Base-by-base conservation (phyloP, 139 green algal genomes). In the Volvox reticuliferus region DNA sequence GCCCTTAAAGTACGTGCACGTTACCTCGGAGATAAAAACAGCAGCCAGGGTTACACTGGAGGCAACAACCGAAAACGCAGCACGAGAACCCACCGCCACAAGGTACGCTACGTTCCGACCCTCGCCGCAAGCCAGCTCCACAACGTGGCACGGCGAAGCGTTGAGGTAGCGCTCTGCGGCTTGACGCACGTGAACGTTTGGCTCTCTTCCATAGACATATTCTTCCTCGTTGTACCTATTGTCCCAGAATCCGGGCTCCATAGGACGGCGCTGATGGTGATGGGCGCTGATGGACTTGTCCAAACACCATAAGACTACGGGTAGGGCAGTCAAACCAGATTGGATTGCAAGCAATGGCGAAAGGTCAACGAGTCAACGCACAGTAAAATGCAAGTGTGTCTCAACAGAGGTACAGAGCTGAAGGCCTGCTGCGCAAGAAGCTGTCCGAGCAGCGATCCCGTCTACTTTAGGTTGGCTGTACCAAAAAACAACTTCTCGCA, bases 121-220 rank as follows among this genome's bases (percentile, higher is more conserved):
- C 35, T 92, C 89, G 13, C 89, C 89, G 33, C 89, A 81, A 1
- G 73, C 82, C 1, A 92, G 82, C 82, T 92, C 89, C 62, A 86
- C 80, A 19, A 89, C 35, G n/a, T 77, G 73, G 18, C 28, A 79
- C 17, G 50, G 89, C 24, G 26, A 35, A 21, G 24, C 16, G 65
- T 85, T 83, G 0, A 92, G 36, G 82, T 89, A 89, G 12, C 14
- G 26, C 73, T 80, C 28, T 3, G 73, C 82, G 0, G 82, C 55
- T 2, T 81, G 63, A 0, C 50, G 50, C 2, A 92, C 87, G 75
- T 87, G 79, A 1, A 82, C 82, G 67, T 92, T 92, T 28, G 89
- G 82, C 37, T 80, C 82, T 22, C 24, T 17, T 1, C 89, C 89
- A 33, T 92, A 92, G 0, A 75, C 63, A 79, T 87, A 88, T 22